Conservation (phyloP, 1,139 yeast genomes). For the Candida sp. region DNA sequence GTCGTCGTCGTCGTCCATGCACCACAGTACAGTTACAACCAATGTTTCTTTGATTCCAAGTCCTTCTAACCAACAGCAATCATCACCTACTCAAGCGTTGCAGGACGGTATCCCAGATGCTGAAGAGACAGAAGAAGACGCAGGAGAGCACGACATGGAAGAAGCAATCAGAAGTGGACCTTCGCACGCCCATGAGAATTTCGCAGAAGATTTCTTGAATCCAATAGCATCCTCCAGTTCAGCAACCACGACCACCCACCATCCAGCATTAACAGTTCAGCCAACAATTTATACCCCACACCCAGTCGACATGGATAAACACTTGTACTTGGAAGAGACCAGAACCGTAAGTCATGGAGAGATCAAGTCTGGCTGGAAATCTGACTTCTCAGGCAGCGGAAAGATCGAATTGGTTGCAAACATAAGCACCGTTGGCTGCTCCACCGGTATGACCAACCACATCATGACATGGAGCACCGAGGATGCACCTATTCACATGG, state of each 20-base stretch:
- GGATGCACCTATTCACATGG: conserved; percentile 25
- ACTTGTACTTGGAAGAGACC: conserved; percentile 70
- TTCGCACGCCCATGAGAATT: conserved; percentile 27
- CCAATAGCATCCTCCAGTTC: not conserved
- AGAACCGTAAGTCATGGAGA: conserved; percentile 81
- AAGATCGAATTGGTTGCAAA: conserved; percentile 78
- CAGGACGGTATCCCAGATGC: conserved; percentile 9
- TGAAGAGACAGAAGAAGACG: conserved; percentile 8
- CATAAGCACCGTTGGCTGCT: conserved; percentile 57
- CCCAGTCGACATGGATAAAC: conserved; percentile 19
- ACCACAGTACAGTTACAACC: conserved; percentile 46
- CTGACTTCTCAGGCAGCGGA: conserved; percentile 81
- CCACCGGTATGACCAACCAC: conserved; percentile 54
- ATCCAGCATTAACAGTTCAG: conserved; percentile 6
- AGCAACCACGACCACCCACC: not conserved
- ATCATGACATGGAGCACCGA: conserved; percentile 31
- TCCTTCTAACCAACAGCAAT: conserved; percentile 12
- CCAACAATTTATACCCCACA: conserved; percentile 11
- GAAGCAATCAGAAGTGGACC: conserved; percentile 24
- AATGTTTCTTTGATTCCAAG: conserved; percentile 20
- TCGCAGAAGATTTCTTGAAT: conserved; percentile 32
- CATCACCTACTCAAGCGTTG: not conserved
- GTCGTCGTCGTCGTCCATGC: conserved; percentile 26
- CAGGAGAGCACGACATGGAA: conserved; percentile 11
- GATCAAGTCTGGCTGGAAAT: conserved; percentile 91